Evolutionary conservation across 108 stramenopile species (phyloP).

Genomic region (Stephanodiscus triporus): DNA sequence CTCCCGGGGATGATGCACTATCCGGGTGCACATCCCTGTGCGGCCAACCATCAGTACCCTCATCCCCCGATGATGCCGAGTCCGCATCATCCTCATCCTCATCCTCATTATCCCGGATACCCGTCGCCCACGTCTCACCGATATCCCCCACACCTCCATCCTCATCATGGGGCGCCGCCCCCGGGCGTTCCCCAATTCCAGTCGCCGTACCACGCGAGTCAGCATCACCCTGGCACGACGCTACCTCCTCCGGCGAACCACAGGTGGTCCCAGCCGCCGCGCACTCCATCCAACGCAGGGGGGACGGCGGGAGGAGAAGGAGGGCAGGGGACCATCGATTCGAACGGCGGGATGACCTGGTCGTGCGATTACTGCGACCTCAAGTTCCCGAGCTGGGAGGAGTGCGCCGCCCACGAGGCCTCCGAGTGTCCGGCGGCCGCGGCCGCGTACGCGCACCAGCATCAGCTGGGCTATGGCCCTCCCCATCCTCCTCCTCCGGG

Average conservation of each 20-base stretch:
- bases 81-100: neutral
- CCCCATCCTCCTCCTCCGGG: slow-evolving; percentile 15
- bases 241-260: slow-evolving; percentile 10
- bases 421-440: slow-evolving; percentile 44
- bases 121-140: neutral
- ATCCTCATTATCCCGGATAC: neutral
- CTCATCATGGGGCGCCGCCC: neutral
- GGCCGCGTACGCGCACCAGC: slow-evolving; percentile 30
- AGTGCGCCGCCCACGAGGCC: slow-evolving; percentile 82
- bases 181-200: slow-evolving; percentile 5
- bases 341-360: slow-evolving; percentile 55
- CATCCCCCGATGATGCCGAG: slow-evolving; percentile 7
- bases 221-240: neutral
- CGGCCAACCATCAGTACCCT: slow-evolving; percentile 14
- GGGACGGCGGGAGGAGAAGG: neutral
- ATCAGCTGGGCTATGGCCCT: slow-evolving; percentile 19
- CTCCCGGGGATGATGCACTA: slow-evolving; percentile 20
- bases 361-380: slow-evolving; percentile 84
- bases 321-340: neutral
- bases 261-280: slow-evolving; percentile 2
- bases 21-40: neutral
- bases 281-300: neutral
- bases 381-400: slow-evolving; percentile 80
- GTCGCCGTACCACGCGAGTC: slow-evolving; percentile 3
- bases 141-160: neutral